Base-by-base conservation (phyloP, 2,329 filamentous ascomycete species). In the Colletotrichum sp. region DNA sequence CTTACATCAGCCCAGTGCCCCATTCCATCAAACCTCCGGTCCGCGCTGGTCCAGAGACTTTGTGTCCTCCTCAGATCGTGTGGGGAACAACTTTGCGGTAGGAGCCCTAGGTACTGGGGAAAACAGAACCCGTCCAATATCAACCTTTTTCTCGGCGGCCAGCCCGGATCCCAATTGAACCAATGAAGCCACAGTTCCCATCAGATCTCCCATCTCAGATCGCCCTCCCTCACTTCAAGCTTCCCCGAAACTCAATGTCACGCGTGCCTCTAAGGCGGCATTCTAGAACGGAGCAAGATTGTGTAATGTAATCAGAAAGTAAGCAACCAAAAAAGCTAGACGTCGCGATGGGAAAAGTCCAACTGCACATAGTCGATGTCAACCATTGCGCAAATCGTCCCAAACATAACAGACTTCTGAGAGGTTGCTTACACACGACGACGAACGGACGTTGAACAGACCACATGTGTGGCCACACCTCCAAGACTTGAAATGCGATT, bases 31-130 rank as follows among this genome's bases (percentile, higher is more conserved):
- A 52, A 2, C 44, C 44, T 52, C 44, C 44, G n/a, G 44, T 52
- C 44, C 10, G 44, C n/a, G 44, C 16, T 52, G 44, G 16, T 13
- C n/a, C 44, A 52, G 44, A 52, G 18, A 52, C 44, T 52, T 13
- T 21, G n/a, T 2, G 44, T 49, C n/a, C 44, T 39, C 44, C 7
- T 52, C 44, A 52, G 44, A n/a, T 21, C n/a, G 44, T n/a, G 12
- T 21, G 44, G n/a, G 10, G 10, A 21, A 12, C 44, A 21, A 1
- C 6, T 49, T 2, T 49, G n/a, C 44, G 44, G 44, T 21, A 49
- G n/a, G 44, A 49, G 10, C 10, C 0, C 18, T 10, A 0, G 39
- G 39, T 1, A 10, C 1, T 49, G n/a, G 5, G n/a, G 5, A 21
- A 21, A 21, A 1, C 4, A 5, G 18, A 12, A n/a, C 18, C 18